Conservation (phyloP, 2,329 filamentous ascomycete species). For the Apiospora koreana region DNA sequence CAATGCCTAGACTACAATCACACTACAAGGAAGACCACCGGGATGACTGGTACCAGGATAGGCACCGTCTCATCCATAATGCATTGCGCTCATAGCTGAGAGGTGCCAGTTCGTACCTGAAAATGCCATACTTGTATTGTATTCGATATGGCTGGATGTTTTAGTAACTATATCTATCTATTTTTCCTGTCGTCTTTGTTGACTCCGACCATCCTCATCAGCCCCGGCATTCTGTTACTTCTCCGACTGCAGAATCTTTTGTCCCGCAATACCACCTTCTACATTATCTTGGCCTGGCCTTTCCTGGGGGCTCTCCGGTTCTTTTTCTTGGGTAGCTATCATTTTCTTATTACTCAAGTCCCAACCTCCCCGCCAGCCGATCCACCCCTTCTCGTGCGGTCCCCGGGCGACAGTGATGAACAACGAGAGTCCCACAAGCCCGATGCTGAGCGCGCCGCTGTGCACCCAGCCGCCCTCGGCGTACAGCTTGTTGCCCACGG, state of each 20-base stretch:
- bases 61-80: too few relatives aligned
- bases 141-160: too few relatives aligned
- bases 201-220: neutral
- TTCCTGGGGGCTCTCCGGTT: neutral
- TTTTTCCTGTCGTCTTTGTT: neutral
- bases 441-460: constrained; percentile 52
- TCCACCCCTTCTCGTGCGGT: constrained; percentile 58
- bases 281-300: neutral
- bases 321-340: neutral
- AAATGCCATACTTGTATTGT: neutral
- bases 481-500: constrained; percentile 54
- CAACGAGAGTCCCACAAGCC: constrained; percentile 50
- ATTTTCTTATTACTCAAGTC: neutral
- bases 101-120: neutral
- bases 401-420: constrained; percentile 48
- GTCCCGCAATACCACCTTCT: neutral
- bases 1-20: neutral
- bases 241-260: neutral
- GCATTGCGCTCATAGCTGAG: neutral
- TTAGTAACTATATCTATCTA: neutral
- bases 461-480: constrained; percentile 56
- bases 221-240: neutral
- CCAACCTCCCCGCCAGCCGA: constrained; percentile 55
- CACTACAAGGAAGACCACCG: neutral
- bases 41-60: neutral